Percentiles rank a stretch among this genome's conserved stretches.
Evolutionary conservation across 2,329 filamentous ascomycete species (phyloP).

Genomic region (Trichoderma afroharzianum): DNA sequence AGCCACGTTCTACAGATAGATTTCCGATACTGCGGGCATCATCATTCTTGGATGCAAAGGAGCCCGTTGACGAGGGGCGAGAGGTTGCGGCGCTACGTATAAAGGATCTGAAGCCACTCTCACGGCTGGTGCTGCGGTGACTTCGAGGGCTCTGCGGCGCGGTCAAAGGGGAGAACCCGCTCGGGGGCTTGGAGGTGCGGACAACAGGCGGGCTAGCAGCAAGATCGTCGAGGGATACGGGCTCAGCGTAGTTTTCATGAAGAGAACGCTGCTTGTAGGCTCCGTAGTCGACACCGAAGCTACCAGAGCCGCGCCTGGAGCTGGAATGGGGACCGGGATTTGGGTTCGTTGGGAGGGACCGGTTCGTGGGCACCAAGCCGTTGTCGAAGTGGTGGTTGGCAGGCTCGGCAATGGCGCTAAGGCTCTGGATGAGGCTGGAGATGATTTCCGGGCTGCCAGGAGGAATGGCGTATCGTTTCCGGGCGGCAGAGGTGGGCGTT

Average conservation of each 20-base stretch:
- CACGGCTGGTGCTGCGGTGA: slow-evolving; percentile 50
- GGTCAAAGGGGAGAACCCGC: slow-evolving; percentile 69
- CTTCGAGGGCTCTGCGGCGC: slow-evolving; percentile 50
- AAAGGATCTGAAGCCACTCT: slow-evolving; percentile 56
- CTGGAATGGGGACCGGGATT: slow-evolving; percentile 28
- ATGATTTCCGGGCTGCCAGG: slow-evolving; percentile 67
- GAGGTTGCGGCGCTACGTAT: slow-evolving; percentile 49
- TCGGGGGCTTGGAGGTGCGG: slow-evolving; percentile 76
- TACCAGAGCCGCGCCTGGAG: slow-evolving; percentile 41
- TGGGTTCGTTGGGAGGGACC: slow-evolving; percentile 39
- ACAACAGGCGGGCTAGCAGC: slow-evolving; percentile 67
- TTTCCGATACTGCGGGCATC: slow-evolving; percentile 62
- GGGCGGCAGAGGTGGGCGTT: slow-evolving; percentile 7
- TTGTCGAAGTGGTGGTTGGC: slow-evolving; percentile 67
- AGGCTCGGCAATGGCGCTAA: slow-evolving; percentile 65
- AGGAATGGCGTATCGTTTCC: slow-evolving; percentile 27
- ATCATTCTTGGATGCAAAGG: slow-evolving; percentile 52
- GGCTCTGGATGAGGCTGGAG: slow-evolving; percentile 64
- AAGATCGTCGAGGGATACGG: slow-evolving; percentile 53
- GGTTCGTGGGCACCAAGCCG: slow-evolving; percentile 41
- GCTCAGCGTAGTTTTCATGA: slow-evolving; percentile 46
- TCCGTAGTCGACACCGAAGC: slow-evolving; percentile 72
- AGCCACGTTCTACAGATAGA: slow-evolving; percentile 57
- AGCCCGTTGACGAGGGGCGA: slow-evolving; percentile 58
- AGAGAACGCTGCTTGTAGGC: slow-evolving; percentile 54